Conservation (phyloP, 768 basidiomycete species). For the Neoboletus subvelutipes region DNA sequence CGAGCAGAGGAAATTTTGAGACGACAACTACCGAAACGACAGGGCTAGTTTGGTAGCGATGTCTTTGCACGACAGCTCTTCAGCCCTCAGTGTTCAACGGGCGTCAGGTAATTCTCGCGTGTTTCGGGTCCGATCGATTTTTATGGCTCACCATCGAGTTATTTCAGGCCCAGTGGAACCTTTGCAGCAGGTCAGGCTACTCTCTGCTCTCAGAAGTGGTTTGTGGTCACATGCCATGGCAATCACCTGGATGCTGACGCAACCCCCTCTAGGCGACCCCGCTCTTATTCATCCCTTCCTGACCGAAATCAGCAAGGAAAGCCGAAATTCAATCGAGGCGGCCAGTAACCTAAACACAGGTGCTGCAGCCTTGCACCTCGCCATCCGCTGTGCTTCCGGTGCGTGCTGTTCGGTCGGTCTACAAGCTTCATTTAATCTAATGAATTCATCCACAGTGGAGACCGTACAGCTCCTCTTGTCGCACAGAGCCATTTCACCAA, state of each 20-base stretch:
- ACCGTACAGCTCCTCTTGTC: slow-evolving; percentile 68
- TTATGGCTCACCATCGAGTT: slow-evolving; percentile 4
- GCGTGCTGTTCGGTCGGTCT: slow-evolving; percentile 25
- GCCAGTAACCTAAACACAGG: slow-evolving; percentile 58
- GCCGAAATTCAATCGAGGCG: slow-evolving; percentile 48
- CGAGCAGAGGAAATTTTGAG: background rate
- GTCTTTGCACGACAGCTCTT: slow-evolving; percentile 18
- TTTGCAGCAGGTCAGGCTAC: slow-evolving; percentile 62
- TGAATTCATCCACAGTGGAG: slow-evolving; percentile 43
- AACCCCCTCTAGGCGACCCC: slow-evolving; percentile 57
- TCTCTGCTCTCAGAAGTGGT: slow-evolving; percentile 64
- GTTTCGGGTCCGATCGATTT: background rate
- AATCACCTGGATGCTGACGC: background rate
- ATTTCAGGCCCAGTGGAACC: slow-evolving; percentile 37
- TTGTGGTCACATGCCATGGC: slow-evolving; percentile 15
- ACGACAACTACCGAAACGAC: no score
- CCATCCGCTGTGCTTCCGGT: slow-evolving; percentile 80
- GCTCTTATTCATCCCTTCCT: slow-evolving; percentile 79
- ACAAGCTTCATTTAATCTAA: background rate
- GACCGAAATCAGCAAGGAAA: slow-evolving; percentile 70
- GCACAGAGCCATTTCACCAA: slow-evolving; percentile 77
- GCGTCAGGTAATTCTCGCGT: slow-evolving; percentile 11
- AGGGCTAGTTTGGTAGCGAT: slow-evolving; percentile 11
- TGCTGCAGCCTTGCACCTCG: slow-evolving; percentile 76
- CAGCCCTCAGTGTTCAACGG: slow-evolving; percentile 20